Percentiles rank a stretch among this genome's conserved stretches.
Conservation (phyloP, 345 rosid species). For the Arabidopsis suecica region DNA sequence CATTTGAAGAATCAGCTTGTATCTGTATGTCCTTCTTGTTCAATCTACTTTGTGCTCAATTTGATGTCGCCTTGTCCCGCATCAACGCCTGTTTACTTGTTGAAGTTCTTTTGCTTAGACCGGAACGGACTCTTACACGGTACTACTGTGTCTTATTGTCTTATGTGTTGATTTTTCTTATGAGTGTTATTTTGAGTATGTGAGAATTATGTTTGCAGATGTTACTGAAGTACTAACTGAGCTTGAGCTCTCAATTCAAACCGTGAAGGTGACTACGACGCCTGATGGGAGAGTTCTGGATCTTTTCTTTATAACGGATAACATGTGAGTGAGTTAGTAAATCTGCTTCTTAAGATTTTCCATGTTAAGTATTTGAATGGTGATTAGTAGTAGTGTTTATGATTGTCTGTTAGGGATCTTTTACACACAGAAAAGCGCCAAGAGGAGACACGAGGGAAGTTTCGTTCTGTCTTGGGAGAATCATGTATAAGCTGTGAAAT, state of each 20-base stretch:
- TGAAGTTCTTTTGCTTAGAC: conserved; percentile 73
- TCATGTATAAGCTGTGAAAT: conserved; percentile 84
- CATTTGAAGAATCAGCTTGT: conserved; percentile 73
- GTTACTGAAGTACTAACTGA: conserved; percentile 80
- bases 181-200: conserved; percentile 16
- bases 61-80: conserved; percentile 47
- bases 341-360: not conserved
- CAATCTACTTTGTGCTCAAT: conserved; percentile 52
- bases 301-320: conserved; percentile 85
- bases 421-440: conserved; percentile 66
- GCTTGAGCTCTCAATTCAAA: conserved; percentile 83
- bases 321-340: conserved; percentile 54
- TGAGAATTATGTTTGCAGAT: conserved; percentile 53
- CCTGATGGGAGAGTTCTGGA: conserved; percentile 84
- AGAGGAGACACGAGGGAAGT: conserved; percentile 62
- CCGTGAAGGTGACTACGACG: conserved; percentile 84
- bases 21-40: conserved; percentile 67
- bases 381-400: not conserved
- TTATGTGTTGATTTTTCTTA: not conserved
- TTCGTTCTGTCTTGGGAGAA: conserved; percentile 71
- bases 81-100: conserved; percentile 63
- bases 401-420: conserved; percentile 59
- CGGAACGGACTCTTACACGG: conserved; percentile 76
- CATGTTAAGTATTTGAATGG: not conserved
- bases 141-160: conserved; percentile 39